Evolutionary conservation across 371 early-diverging fungal species (phyloP), one percentile per base, ranked within the genome.

Genomic region (Entomophthora muscae): DNA sequence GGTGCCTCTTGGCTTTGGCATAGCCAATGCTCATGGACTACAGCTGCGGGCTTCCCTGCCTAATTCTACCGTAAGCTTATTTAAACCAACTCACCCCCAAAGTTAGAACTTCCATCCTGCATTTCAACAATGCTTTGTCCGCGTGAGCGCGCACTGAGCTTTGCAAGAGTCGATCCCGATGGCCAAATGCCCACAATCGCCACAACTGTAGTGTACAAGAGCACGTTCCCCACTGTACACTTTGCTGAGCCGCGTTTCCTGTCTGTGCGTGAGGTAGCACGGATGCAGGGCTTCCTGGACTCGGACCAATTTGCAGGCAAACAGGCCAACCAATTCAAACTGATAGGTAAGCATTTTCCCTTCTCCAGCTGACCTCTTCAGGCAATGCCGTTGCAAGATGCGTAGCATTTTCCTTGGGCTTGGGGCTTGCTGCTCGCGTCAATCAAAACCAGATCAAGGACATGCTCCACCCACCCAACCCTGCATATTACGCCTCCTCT

Each of bases 221-320:
- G n/a, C 12, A 24, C 55, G 53, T 54, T 61, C 13, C 13, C 42
- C 12, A 32, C 32, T n/a, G 57, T 68, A n/a, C 66, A 68, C 32
- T 68, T 59, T 57, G 26, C 52, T 10, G 66, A 68, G 52, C 52
- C 52, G 26, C 52, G 68, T 17, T 22, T 61, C 24, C 27, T 68
- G 26, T 65, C 42, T 24, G 66, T 68, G 23, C 63, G 66, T 0
- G 68, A 68, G 30, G 52, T 52, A n/a, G 66, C 66, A 12, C 30
- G 68, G 17, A 54, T 63, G 27, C 66, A 68, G 64, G 68, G 68
- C 54, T 68, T 68, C 32, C 32, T 66, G 2, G 68, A 68, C 52
- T 31, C 55, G 0, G 68, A 68, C 53, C 52, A 53, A 30, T 33
- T 68, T 3, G 51, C 27, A 27, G 66, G 68, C 5, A 30, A 2